A percentile compares a stretch with the other conserved stretches of the same genome.
Evolutionary conservation across 805 yeast species (phyloP).

Genomic region (Sugiyamaella valdiviana): DNA sequence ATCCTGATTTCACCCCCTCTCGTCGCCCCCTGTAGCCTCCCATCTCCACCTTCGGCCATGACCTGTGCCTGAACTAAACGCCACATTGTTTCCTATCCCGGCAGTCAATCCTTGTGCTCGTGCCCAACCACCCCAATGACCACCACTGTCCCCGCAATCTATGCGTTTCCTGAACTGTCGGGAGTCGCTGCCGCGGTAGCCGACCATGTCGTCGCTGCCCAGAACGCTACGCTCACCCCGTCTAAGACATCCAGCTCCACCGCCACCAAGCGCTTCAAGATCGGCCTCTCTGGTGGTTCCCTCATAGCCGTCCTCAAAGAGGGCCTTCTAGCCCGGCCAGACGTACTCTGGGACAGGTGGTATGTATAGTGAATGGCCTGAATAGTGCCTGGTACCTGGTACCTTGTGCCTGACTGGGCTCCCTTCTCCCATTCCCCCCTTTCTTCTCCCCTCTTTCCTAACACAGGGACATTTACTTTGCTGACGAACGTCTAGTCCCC

Average conservation of each 20-base stretch:
- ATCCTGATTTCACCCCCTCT: neutral
- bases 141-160: slow-evolving; percentile 87
- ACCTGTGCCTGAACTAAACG: neutral
- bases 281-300: slow-evolving; percentile 92
- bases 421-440: neutral
- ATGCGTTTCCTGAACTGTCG: slow-evolving; percentile 82
- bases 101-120: no score
- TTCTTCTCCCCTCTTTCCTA: neutral
- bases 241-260: slow-evolving; percentile 22
- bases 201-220: slow-evolving; percentile 86
- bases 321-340: slow-evolving; percentile 71
- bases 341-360: slow-evolving; percentile 89
- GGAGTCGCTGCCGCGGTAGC: slow-evolving; percentile 97
- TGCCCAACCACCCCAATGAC: slow-evolving; percentile 49
- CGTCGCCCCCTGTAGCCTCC: neutral
- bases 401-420: neutral
- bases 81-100: neutral
- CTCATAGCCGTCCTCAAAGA: slow-evolving; percentile 78
- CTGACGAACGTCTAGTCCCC: slow-evolving; percentile 92
- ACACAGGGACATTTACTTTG: slow-evolving; percentile 72
- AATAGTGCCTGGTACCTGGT: neutral
- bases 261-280: slow-evolving; percentile 58
- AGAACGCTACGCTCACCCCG: slow-evolving; percentile 54
- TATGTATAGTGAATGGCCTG: slow-evolving; percentile 13
- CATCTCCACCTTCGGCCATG: neutral